Conservation (phyloP, 106 monocot species). For the Cymbidium sinense region DNA sequence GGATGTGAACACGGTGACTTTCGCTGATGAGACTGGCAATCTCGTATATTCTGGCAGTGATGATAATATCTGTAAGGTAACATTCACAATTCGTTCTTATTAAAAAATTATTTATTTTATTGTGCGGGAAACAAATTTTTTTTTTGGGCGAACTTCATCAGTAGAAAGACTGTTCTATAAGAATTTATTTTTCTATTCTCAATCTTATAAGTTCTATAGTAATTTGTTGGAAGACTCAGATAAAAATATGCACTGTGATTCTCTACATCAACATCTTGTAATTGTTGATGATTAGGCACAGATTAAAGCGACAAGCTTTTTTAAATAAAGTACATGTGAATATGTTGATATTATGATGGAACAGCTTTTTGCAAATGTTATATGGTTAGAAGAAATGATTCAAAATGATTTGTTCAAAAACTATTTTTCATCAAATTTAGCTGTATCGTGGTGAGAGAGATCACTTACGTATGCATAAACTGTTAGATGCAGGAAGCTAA, state of each 20-base stretch:
- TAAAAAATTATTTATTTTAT: not conserved
- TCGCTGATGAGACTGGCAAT: constrained; percentile 90
- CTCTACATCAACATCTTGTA: not conserved
- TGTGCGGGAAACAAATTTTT: not conserved
- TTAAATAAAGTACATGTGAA: not conserved
- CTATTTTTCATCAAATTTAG: not conserved
- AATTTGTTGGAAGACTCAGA: not conserved
- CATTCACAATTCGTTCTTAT: not conserved
- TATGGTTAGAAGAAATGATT: not conserved
- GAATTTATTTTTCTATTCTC: not conserved
- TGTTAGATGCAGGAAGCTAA: not conserved
- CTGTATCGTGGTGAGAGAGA: not conserved
- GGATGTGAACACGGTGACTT: constrained; percentile 87
- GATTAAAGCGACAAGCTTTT: not conserved
- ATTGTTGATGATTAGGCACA: not conserved
- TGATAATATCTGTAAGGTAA: constrained; percentile 89
- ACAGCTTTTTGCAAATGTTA: not conserved
- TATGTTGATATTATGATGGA: not conserved
- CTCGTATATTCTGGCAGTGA: constrained; percentile 90
- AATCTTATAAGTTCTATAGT: not conserved
- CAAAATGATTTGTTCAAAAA: constrained; percentile 1
- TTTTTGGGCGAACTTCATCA: not conserved
- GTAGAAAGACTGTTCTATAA: not conserved
- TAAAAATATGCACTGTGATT: not conserved
- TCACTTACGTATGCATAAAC: not conserved